Conservation (phyloP, 2,329 filamentous ascomycete genomes). For the Penicillium expansum region DNA sequence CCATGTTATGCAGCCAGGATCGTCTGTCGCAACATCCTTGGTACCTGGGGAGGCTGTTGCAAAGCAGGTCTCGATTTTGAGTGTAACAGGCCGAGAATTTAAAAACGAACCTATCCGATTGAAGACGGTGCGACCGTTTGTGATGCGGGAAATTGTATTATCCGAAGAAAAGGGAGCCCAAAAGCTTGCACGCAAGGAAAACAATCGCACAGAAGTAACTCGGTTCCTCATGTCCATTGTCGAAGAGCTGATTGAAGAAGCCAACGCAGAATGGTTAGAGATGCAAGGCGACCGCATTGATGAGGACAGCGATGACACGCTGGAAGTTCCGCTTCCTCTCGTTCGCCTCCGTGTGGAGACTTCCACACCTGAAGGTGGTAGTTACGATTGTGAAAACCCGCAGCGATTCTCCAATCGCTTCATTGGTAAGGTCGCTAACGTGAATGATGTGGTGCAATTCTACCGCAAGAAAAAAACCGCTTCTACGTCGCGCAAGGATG, state of each 20-base stretch:
- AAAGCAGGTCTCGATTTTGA: constrained; percentile 87
- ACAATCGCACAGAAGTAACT: constrained; percentile 79
- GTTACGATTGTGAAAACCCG: constrained; percentile 89
- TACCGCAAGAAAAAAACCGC: constrained; percentile 76
- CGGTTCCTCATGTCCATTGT: constrained; percentile 73
- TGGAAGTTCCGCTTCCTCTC: constrained; percentile 71
- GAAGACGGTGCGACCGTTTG: constrained; percentile 86
- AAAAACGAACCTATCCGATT: constrained; percentile 75
- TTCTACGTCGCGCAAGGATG: constrained; percentile 49
- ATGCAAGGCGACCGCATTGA: constrained; percentile 61
- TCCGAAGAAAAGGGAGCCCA: constrained; percentile 73
- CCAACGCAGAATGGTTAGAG: constrained; percentile 74
- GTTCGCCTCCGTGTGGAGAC: constrained; percentile 90
- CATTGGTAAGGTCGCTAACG: constrained; percentile 84
- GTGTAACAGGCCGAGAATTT: constrained; percentile 78
- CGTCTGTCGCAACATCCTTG: constrained; percentile 90
- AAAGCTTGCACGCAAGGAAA: constrained; percentile 72
- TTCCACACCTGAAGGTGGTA: constrained; percentile 76
- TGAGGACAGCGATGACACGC: constrained; percentile 52
- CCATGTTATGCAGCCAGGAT: constrained; percentile 95
- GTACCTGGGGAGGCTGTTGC: constrained; percentile 84
- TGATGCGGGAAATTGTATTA: constrained; percentile 78
- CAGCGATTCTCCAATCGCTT: constrained; percentile 95
- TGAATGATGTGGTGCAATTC: constrained; percentile 90
- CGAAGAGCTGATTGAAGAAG: constrained; percentile 81